Conservation (phyloP, 1,139 yeast genomes). For the Pichia sp. region DNA sequence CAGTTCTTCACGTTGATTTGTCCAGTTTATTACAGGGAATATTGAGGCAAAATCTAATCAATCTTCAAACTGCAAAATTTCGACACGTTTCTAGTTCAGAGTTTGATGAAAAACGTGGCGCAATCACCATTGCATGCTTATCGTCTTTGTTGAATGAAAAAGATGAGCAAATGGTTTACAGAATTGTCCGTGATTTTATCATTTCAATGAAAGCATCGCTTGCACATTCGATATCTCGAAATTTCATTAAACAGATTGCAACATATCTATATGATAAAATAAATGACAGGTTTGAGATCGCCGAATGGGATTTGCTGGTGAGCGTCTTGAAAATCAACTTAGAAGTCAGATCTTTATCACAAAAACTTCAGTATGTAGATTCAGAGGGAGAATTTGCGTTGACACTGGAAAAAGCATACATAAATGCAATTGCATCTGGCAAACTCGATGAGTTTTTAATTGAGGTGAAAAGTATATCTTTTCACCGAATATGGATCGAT, state of each 20-base stretch:
- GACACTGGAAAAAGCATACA: conserved; percentile 15
- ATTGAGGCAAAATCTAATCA: background rate
- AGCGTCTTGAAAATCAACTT: conserved; percentile 8
- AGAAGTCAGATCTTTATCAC: conserved; percentile 14
- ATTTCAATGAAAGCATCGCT: conserved; percentile 15
- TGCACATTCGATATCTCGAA: conserved; percentile 9
- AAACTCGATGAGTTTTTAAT: conserved; percentile 4
- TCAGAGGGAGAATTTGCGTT: conserved; percentile 14
- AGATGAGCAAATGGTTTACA: background rate
- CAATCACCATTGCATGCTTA: conserved; percentile 5
- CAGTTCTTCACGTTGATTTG: conserved; percentile 2
- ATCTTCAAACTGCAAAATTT: background rate
- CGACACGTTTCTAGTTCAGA: background rate
- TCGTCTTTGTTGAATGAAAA: conserved; percentile 1
- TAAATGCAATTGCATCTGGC: conserved; percentile 10
- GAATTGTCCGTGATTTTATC: conserved; percentile 11
- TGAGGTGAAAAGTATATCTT: conserved; percentile 4
- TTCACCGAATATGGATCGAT: too few relatives aligned
- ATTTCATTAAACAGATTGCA: conserved; percentile 14
- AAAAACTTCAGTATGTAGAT: conserved; percentile 18
- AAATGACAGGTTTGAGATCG: conserved; percentile 7
- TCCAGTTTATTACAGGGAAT: conserved; percentile 3
- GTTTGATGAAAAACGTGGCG: conserved; percentile 1
- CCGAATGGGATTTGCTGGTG: conserved; percentile 14
- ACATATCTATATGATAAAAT: conserved; percentile 19